These are phyloP conservation scores for Lavandula angustifolia DNA, from an alignment of 257 asterid species.

Conservation along the genomic window DNA sequence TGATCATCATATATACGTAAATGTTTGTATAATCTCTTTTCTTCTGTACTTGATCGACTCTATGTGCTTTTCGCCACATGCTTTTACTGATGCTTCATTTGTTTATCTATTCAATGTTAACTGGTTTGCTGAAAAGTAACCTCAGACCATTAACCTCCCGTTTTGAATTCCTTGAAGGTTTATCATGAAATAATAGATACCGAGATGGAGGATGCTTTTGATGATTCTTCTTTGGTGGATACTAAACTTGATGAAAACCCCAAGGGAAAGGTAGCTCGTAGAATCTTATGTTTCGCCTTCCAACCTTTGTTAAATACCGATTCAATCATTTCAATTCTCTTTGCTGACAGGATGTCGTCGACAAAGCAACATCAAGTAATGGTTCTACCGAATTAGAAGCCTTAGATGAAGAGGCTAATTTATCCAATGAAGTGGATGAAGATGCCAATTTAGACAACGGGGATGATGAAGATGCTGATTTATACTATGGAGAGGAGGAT, in stretches of 20 bases:
- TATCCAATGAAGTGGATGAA: conserved; percentile 55
- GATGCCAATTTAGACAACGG: conserved; percentile 52
- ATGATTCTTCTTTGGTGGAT: conserved; percentile 40
- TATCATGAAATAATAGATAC: conserved; percentile 72
- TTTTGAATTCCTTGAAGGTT: conserved; percentile 48
- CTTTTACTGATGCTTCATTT: background rate
- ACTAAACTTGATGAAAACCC: conserved; percentile 42
- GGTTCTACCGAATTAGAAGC: conserved; percentile 37
- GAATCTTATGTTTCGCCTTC: conserved; percentile 9
- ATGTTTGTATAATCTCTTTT: background rate
- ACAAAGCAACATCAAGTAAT: conserved; percentile 31
- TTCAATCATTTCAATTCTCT: background rate
- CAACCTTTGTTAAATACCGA: conserved; percentile 13
- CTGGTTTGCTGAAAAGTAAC: conserved; percentile 11
- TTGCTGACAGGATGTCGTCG: conserved; percentile 32
- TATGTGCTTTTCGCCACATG: conserved; percentile 1
- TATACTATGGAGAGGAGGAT: conserved; percentile 55
- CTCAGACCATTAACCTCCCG: conserved; percentile 18
- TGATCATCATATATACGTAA: background rate
- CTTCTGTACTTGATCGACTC: background rate
- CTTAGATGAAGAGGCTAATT: conserved; percentile 47
- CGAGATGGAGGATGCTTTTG: conserved; percentile 65
- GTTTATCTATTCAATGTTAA: background rate
- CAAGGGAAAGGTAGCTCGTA: conserved; percentile 66
- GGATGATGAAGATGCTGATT: conserved; percentile 57